phyloP scores from a whole-genome alignment of 2,329 filamentous ascomycete genomes.

The Fonsecaea pedrosoi region DNA sequence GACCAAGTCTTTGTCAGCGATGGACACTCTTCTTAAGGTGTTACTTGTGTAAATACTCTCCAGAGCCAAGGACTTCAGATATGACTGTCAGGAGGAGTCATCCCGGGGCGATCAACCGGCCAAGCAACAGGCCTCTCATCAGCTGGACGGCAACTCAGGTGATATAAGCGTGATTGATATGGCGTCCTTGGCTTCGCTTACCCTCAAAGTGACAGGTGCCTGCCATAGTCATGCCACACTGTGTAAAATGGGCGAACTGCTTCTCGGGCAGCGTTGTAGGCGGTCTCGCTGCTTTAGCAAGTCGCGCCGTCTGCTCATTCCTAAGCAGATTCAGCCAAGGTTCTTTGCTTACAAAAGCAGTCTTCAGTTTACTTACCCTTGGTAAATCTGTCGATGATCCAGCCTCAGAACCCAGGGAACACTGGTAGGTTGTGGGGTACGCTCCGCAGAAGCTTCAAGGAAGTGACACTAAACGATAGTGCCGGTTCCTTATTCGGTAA shows the following conservation, averaged over 20 bases:
- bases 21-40: neutral
- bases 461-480: neutral
- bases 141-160: neutral
- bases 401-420: neutral
- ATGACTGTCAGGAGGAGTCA: neutral
- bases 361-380: neutral
- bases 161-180: neutral
- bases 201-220: neutral
- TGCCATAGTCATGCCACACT: neutral
- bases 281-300: neutral
- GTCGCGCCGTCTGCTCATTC: neutral
- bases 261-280: neutral
- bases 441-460: neutral
- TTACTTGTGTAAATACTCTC: neutral
- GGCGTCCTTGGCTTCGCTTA: neutral
- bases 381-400: neutral
- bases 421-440: neutral
- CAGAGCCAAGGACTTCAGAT: neutral
- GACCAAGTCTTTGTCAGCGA: neutral
- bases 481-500: neutral
- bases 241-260: neutral
- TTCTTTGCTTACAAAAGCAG: neutral
- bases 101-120: neutral
- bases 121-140: neutral
- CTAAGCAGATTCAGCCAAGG: neutral